Conservation (phyloP, 257 asterid species). For the Solanum pennellii region DNA sequence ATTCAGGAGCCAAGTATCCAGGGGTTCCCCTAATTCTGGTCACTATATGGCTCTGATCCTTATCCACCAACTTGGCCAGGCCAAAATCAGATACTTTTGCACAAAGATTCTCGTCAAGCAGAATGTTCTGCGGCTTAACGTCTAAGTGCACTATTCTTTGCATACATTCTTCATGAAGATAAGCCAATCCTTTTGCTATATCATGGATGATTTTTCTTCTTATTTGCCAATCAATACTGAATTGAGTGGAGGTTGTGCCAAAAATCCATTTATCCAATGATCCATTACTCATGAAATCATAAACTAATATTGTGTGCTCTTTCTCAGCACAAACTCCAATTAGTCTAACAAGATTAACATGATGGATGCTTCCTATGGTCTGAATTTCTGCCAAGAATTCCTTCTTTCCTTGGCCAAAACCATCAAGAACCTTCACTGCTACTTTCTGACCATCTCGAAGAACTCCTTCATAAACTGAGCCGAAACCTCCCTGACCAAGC, state of each 20-base stretch:
- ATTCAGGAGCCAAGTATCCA: slow-evolving; percentile 15
- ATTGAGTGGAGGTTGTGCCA: not conserved
- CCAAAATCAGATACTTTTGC: slow-evolving; percentile 28
- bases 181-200: slow-evolving; percentile 21
- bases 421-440: slow-evolving; percentile 20
- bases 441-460: slow-evolving; percentile 10
- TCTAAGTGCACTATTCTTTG: slow-evolving; percentile 12
- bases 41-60: slow-evolving; percentile 12
- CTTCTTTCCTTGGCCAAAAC: slow-evolving; percentile 13
- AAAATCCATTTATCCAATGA: slow-evolving; percentile 19
- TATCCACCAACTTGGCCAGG: slow-evolving; percentile 12
- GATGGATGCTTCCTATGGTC: slow-evolving; percentile 16
- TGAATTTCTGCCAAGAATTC: slow-evolving; percentile 15
- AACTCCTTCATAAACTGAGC: slow-evolving; percentile 14
- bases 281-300: slow-evolving; percentile 19
- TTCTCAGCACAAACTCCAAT: slow-evolving; percentile 18
- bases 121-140: slow-evolving; percentile 18
- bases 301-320: slow-evolving; percentile 12
- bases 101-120: slow-evolving; percentile 9
- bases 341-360: slow-evolving; percentile 14
- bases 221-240: slow-evolving; percentile 3
- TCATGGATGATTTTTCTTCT: slow-evolving; percentile 11
- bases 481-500: slow-evolving; percentile 17
- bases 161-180: slow-evolving; percentile 18
- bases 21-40: slow-evolving; percentile 18